Base-by-base conservation (phyloP, 1,284 basidiomycete species). In the Ustilago tritici region DNA sequence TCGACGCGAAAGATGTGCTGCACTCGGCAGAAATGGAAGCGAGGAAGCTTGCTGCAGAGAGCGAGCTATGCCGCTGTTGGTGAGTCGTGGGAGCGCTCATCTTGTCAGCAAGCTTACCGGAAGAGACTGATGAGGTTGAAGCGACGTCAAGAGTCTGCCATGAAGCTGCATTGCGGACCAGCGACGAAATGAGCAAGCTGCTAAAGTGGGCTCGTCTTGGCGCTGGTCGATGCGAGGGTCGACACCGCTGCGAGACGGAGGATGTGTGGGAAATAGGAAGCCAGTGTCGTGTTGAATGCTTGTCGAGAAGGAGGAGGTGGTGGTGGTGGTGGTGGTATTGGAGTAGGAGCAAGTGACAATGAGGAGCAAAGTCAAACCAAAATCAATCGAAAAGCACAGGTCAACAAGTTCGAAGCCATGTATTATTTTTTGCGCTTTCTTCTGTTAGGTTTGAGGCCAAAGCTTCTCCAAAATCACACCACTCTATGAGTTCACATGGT, bases 11-110 rank as follows among this genome's bases (percentile, higher is more conserved):
- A 2, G 41, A 43, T 32, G 65, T 64, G 76, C 65, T 68, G 19
- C 61, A 74, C 23, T 67, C 70, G 52, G 76, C 76, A 40, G 65
- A 67, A 41, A 78, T 78, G 11, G 76, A 78, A 19, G 63, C 59
- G 14, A 78, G 76, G 43, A 78, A 78, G 61, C 46, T 61, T 40
- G 70, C 64, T 52, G 65, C 69, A 23, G 74, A 76, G 53, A 71
- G 62, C 55, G 62, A 61, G 40, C 57, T 32, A 40, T 74, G 63
- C n/a, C 23, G 43, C n/a, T 46, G 43, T 35, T 56, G 65, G 3
- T 50, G 38, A 3, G 53, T 41, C 12, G 38, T 23, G 19, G 61
- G 34, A 58, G 58, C n/a, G 58, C 61, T 73, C 70, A 73, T 74
- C 12, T 54, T 41, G 62, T 6, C 23, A 56, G 46, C 53, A 12